Conservation (phyloP, 768 basidiomycete species). For the Tylopilus felleus region DNA sequence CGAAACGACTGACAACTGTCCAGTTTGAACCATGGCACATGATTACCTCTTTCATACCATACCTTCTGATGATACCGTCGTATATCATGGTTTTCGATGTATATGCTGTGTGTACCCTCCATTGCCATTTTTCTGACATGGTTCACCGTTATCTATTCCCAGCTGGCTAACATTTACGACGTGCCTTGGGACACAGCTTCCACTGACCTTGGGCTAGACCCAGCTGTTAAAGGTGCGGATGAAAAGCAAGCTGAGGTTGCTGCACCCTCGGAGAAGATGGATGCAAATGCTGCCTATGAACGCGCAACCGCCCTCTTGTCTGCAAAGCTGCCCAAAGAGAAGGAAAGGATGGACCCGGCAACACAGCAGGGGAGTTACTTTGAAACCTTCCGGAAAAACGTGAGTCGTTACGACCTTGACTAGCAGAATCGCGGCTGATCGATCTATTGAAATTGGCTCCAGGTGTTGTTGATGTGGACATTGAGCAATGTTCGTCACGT, state of each 20-base stretch:
- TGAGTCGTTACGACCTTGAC: conserved; percentile 24
- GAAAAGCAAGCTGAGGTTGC: no score
- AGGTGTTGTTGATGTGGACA: conserved; percentile 85
- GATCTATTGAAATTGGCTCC: conserved; percentile 12
- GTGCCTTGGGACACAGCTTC: no score
- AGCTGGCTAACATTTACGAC: background rate
- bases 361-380: conserved; percentile 85
- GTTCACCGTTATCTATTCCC: background rate
- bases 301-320: no score
- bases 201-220: no score
- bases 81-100: conserved; percentile 93
- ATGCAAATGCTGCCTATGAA: no score
- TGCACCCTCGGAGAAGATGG: no score
- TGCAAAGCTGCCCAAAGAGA: no score
- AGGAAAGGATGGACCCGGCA: conserved; percentile 41
- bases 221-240: no score
- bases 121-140: background rate
- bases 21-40: conserved; percentile 98
- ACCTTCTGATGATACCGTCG: conserved; percentile 85
- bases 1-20: background rate
- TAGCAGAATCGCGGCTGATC: conserved; percentile 13
- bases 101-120: conserved; percentile 52
- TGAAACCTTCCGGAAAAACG: conserved; percentile 82
- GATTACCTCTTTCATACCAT: conserved; percentile 92
- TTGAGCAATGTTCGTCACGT: conserved; percentile 66